These are phyloP conservation scores for Fusarium subtropicale DNA, from an alignment of 2,329 filamentous ascomycete species.

Conservation along the genomic window DNA sequence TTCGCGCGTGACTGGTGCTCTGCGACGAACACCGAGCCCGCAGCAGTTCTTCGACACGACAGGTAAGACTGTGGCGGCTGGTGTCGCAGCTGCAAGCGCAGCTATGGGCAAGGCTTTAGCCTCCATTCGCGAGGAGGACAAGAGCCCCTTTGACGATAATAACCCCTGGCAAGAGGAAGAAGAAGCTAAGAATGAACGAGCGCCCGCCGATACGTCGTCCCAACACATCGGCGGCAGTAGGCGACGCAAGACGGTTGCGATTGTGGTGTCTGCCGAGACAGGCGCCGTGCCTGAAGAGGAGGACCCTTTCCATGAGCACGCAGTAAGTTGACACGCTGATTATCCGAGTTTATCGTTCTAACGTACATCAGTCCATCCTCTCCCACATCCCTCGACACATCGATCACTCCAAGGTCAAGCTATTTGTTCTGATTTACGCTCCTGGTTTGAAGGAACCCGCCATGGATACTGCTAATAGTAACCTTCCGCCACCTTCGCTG, in stretches of 20 bases:
- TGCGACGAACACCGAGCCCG: constrained; percentile 85
- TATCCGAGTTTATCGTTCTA: constrained; percentile 17
- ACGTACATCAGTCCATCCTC: constrained; percentile 76
- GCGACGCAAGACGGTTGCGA: constrained; percentile 81
- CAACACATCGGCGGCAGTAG: constrained; percentile 57
- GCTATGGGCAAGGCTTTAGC: constrained; percentile 85
- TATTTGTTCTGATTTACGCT: constrained; percentile 91
- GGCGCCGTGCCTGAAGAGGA: constrained; percentile 69
- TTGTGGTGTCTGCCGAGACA: constrained; percentile 86
- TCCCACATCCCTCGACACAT: constrained; percentile 86
- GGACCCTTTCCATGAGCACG: constrained; percentile 77
- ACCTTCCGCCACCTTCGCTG: constrained; percentile 70
- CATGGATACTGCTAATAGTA: constrained; percentile 63
- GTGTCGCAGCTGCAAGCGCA: constrained; percentile 84
- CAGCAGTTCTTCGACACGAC: constrained; percentile 90
- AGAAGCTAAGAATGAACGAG: constrained; percentile 69
- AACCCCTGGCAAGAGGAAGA: constrained; percentile 94
- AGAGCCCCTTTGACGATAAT: constrained; percentile 82
- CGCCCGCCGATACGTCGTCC: constrained; percentile 45
- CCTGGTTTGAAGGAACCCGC: constrained; percentile 78
- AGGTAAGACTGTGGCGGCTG: constrained; percentile 82
- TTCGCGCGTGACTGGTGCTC: constrained; percentile 81
- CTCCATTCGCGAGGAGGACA: constrained; percentile 84
- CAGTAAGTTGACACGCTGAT: constrained; percentile 67
- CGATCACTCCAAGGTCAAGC: constrained; percentile 77